Conservation (phyloP, 441 rosid species). For the Sinapis alba region DNA sequence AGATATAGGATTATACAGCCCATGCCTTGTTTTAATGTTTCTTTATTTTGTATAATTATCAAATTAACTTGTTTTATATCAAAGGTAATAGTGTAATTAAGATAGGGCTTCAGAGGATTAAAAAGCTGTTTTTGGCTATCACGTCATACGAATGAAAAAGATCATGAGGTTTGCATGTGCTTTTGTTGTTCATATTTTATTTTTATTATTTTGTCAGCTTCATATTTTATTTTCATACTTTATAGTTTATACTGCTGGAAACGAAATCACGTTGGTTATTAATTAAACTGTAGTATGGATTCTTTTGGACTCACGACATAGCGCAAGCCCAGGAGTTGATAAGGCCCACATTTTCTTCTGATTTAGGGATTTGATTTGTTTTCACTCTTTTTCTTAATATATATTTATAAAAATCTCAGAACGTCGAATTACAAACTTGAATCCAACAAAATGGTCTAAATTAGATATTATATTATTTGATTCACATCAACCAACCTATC, state of each 20-base stretch:
- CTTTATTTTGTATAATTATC: not conserved
- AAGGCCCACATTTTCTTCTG: conserved; percentile 6
- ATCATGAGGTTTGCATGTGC: conserved; percentile 35
- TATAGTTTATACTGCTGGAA: not conserved
- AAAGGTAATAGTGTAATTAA: conserved; percentile 13
- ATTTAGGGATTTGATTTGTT: not conserved
- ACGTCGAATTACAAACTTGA: no score
- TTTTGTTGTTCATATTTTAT: conserved; percentile 4
- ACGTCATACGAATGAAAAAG: conserved; percentile 33
- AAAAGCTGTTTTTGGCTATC: conserved; percentile 22
- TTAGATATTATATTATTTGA: not conserved
- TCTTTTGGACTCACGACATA: not conserved
- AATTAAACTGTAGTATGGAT: not conserved
- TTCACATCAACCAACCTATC: not conserved
- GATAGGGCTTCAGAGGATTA: not conserved
- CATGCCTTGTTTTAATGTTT: conserved; percentile 7
- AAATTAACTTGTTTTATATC: not conserved
- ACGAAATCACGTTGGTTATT: conserved; percentile 14
- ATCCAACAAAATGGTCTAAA: not conserved
- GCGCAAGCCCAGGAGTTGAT: conserved; percentile 1
- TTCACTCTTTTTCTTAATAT: not conserved
- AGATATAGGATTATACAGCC: conserved; percentile 28
- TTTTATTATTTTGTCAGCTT: no score
- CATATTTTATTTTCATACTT: not conserved
- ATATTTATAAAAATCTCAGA: no score